These are phyloP conservation scores for Xylariaceae sp. DNA, from an alignment of 2,329 filamentous ascomycete species.

Conservation along the genomic window DNA sequence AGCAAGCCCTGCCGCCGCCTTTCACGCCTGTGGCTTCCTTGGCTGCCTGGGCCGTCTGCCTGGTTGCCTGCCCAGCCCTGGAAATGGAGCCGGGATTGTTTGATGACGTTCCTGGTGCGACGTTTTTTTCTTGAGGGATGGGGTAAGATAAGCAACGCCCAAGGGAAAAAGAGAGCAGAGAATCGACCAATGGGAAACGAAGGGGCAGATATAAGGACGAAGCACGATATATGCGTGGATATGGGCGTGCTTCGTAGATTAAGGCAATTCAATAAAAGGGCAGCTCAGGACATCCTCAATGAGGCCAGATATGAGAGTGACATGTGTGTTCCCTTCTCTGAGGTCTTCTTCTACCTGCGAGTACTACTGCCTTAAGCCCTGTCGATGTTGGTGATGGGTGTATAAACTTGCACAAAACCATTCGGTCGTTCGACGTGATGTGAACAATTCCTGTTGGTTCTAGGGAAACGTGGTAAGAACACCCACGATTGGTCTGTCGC, in stretches of 20 bases:
- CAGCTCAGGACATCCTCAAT: too few relatives aligned
- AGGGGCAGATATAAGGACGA: background rate
- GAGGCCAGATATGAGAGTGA: too few relatives aligned
- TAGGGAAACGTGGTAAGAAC: too few relatives aligned
- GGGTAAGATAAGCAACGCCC: background rate
- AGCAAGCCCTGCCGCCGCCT: background rate
- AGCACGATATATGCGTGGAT: background rate
- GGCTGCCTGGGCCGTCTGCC: background rate
- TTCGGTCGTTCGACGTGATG: too few relatives aligned
- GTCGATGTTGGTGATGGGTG: too few relatives aligned
- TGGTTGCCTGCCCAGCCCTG: background rate
- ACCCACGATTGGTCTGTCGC: too few relatives aligned
- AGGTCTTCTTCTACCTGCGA: too few relatives aligned
- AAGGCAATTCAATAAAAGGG: too few relatives aligned
- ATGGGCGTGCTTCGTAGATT: background rate
- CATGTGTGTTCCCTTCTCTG: too few relatives aligned
- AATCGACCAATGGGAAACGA: background rate
- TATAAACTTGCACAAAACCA: too few relatives aligned
- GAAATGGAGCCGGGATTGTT: background rate
- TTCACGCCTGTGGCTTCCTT: background rate
- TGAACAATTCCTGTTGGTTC: too few relatives aligned
- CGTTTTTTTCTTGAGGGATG: constrained; percentile 1
- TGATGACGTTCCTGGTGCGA: constrained; percentile 11
- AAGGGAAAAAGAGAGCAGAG: background rate
- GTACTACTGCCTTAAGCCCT: too few relatives aligned